phyloP scores from a whole-genome alignment of 352 stramenopile species.

The Pythium aristosporum region DNA sequence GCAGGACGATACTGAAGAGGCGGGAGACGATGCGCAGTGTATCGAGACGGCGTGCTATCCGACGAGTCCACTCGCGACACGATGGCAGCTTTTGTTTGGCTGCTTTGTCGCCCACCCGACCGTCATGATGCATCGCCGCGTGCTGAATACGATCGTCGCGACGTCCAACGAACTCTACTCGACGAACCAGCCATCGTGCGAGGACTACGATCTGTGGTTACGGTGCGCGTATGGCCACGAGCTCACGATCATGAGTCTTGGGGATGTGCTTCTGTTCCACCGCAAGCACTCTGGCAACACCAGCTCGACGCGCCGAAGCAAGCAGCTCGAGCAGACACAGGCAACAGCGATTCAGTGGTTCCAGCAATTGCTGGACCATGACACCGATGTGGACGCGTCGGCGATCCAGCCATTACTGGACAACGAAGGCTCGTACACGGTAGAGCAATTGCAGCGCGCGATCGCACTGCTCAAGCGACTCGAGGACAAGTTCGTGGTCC shows the following conservation, averaged over 20 bases:
- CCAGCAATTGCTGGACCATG: slow-evolving; percentile 15
- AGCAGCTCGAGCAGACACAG: slow-evolving; percentile 51
- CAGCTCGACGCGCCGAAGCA: slow-evolving; percentile 20
- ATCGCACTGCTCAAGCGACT: slow-evolving; percentile 30
- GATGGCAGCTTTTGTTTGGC: slow-evolving; percentile 77
- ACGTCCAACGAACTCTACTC: slow-evolving; percentile 39
- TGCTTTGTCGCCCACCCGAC: slow-evolving; percentile 79
- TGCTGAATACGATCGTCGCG: slow-evolving; percentile 34
- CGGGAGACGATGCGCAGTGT: neutral
- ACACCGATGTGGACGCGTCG: slow-evolving; percentile 11
- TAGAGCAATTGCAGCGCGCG: slow-evolving; percentile 24
- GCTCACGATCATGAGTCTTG: slow-evolving; percentile 48
- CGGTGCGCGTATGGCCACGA: slow-evolving; percentile 40
- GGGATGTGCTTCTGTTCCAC: slow-evolving; percentile 55
- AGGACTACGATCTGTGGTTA: slow-evolving; percentile 88
- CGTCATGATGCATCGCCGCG: slow-evolving; percentile 68
- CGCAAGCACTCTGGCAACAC: slow-evolving; percentile 33
- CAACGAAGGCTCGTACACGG: slow-evolving; percentile 22
- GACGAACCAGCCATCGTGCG: slow-evolving; percentile 36
- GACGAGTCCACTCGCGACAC: slow-evolving; percentile 50
- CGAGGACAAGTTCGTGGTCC: slow-evolving; percentile 21
- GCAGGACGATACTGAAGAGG: slow-evolving; percentile 23
- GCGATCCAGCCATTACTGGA: slow-evolving; percentile 27
- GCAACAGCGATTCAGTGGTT: slow-evolving; percentile 27
- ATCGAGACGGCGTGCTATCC: slow-evolving; percentile 45